phyloP scores from a whole-genome alignment of 2,329 filamentous ascomycete genomes.

The Penicillium sp. region DNA sequence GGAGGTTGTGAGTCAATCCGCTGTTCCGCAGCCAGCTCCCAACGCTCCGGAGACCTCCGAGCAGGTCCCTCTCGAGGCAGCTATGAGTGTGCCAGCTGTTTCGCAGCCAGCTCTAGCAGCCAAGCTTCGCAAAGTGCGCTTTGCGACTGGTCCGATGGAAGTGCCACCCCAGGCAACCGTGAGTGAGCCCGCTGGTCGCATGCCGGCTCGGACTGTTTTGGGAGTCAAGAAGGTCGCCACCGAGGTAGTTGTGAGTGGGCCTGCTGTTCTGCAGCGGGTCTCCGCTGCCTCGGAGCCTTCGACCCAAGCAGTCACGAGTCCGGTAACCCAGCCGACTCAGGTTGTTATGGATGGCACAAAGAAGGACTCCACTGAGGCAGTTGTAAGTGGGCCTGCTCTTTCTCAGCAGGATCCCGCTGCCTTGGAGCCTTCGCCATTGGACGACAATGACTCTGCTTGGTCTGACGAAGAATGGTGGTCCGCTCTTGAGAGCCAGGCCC shows the following conservation, averaged over 20 bases:
- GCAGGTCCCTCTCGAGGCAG: not conserved
- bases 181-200: not conserved
- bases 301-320: not conserved
- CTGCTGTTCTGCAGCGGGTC: not conserved
- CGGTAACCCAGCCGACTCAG: not conserved
- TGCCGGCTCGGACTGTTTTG: not conserved
- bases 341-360: not conserved
- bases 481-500: no score
- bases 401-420: no score
- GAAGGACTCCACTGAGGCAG: not conserved
- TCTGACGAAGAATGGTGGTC: not conserved
- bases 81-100: not conserved
- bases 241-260: not conserved
- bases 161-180: not conserved
- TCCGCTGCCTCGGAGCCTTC: not conserved
- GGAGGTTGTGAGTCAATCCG: not conserved
- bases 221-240: not conserved
- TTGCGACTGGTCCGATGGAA: not conserved
- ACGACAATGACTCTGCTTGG: no score
- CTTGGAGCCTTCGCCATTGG: no score
- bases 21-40: not conserved
- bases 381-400: no score
- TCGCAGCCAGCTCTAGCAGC: not conserved
- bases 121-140: not conserved
- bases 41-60: not conserved